phyloP scores from a whole-genome alignment of 2,329 filamentous ascomycete species.

The Pseudopithomyces chartarum region DNA sequence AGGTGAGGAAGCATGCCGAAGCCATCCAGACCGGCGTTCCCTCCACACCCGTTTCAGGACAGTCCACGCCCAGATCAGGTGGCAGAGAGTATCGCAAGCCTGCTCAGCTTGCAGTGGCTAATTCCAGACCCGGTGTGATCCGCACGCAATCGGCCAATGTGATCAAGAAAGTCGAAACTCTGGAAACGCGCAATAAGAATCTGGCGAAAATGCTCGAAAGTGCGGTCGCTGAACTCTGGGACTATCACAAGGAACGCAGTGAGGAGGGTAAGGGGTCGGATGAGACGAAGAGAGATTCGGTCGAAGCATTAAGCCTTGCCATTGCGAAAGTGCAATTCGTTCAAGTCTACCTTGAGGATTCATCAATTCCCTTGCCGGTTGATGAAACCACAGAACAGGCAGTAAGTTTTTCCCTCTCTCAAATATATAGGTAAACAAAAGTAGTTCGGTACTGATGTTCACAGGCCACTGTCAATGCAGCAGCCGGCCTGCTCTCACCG shows the following conservation, averaged over 20 bases:
- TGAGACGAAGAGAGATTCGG: conserved; percentile 34
- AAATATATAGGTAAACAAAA: too few species aligned
- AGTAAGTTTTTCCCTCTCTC: not conserved
- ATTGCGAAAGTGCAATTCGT: conserved; percentile 58
- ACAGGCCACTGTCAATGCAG: conserved; percentile 21
- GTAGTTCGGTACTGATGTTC: not conserved
- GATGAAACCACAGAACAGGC: conserved; percentile 42
- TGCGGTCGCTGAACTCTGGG: conserved; percentile 67
- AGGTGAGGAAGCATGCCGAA: conserved; percentile 77
- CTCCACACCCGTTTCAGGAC: conserved; percentile 26
- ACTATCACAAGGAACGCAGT: conserved; percentile 60
- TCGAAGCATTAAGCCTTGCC: conserved; percentile 52
- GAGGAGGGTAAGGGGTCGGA: conserved; percentile 33
- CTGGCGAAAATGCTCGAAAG: conserved; percentile 71
- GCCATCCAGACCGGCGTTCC: conserved; percentile 57
- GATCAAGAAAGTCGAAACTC: conserved; percentile 37
- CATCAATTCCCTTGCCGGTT: conserved; percentile 49
- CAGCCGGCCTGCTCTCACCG: conserved; percentile 25
- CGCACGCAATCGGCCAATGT: conserved; percentile 28
- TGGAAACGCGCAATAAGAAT: conserved; percentile 70
- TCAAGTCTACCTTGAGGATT: conserved; percentile 56
- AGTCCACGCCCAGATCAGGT: conserved; percentile 38
- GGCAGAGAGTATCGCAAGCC: conserved; percentile 43
- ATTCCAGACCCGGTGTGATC: conserved; percentile 23
- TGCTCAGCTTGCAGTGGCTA: conserved; percentile 17